phyloP scores from a whole-genome alignment of 2,329 filamentous ascomycete genomes.

The Aspergillus sp. region DNA sequence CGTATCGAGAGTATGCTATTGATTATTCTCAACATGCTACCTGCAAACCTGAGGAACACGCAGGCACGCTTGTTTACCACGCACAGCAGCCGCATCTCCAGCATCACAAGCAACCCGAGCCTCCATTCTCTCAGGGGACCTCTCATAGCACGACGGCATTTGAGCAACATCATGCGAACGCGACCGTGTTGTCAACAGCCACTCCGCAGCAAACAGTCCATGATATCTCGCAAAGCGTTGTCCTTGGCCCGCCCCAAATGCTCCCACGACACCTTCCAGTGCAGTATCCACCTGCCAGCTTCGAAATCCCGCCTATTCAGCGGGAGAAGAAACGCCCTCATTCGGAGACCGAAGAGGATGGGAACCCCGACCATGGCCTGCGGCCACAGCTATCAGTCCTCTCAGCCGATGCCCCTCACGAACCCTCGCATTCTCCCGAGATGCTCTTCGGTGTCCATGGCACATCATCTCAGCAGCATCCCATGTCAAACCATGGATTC shows the following conservation, averaged over 20 bases:
- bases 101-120: slow-evolving; percentile 36
- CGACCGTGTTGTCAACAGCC: slow-evolving; percentile 35
- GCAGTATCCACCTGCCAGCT: slow-evolving; percentile 36
- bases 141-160: slow-evolving; percentile 35
- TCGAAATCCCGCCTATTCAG: slow-evolving; percentile 34
- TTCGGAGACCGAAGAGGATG: slow-evolving; percentile 33
- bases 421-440: slow-evolving; percentile 37
- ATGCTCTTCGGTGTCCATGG: slow-evolving; percentile 37
- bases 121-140: slow-evolving; percentile 35
- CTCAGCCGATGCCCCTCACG: slow-evolving; percentile 31
- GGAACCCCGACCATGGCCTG: slow-evolving; percentile 25
- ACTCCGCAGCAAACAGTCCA: slow-evolving; percentile 32
- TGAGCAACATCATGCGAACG: slow-evolving; percentile 45
- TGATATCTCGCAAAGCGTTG: slow-evolving; percentile 35
- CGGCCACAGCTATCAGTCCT: slow-evolving; percentile 37
- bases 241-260: slow-evolving; percentile 37
- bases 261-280: slow-evolving; percentile 37
- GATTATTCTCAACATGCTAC: slow-evolving; percentile 70
- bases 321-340: slow-evolving; percentile 39
- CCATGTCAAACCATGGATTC: slow-evolving; percentile 32
- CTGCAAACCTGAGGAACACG: slow-evolving; percentile 65
- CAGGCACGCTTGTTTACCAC: slow-evolving; percentile 66
- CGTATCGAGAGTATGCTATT: slow-evolving; percentile 76
- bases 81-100: slow-evolving; percentile 44
- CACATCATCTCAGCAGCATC: slow-evolving; percentile 34